Percentiles rank a stretch among this genome's conserved stretches.
phyloP scores from a whole-genome alignment of 768 basidiomycete species.

The Rhizopogon rudus region DNA sequence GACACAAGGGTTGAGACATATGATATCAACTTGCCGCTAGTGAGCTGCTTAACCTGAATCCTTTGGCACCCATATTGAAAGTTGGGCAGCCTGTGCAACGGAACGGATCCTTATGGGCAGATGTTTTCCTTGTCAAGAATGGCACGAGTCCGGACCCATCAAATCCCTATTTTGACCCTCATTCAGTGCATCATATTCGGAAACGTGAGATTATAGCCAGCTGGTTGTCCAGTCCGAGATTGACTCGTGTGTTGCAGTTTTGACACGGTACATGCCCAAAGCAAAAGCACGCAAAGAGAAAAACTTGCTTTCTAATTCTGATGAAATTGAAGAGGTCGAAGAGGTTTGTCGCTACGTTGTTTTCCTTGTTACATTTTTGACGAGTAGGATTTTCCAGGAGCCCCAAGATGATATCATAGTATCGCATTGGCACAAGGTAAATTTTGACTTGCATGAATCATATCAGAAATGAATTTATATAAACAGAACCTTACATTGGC shows the following conservation, averaged over 20 bases:
- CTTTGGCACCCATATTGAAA: not conserved
- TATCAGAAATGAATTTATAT: constrained; percentile 1
- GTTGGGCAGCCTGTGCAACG: constrained; percentile 57
- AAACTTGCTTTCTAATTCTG: constrained; percentile 57
- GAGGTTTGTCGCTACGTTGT: constrained; percentile 36
- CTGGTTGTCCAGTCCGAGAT: constrained; percentile 1
- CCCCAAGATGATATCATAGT: constrained; percentile 54
- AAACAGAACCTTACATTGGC: constrained; percentile 82
- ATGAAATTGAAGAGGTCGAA: constrained; percentile 38
- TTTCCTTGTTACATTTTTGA: constrained; percentile 7
- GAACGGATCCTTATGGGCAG: constrained; percentile 82
- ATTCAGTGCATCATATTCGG: constrained; percentile 62
- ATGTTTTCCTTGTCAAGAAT: constrained; percentile 69
- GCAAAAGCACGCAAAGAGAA: constrained; percentile 75
- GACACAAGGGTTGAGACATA: constrained; percentile 53
- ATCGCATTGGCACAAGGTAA: constrained; percentile 80
- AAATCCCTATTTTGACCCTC: constrained; percentile 44
- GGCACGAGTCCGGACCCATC: constrained; percentile 63
- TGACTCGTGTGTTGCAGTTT: constrained; percentile 39
- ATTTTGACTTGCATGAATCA: constrained; percentile 12
- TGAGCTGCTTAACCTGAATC: constrained; percentile 25
- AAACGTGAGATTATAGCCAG: constrained; percentile 50
- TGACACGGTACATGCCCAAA: constrained; percentile 82
- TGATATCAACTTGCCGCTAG: constrained; percentile 64
- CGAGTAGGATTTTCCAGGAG: constrained; percentile 12